Evolutionary conservation across 2,329 filamentous ascomycete species (phyloP).

Genomic region (Trichoderma sp.): DNA sequence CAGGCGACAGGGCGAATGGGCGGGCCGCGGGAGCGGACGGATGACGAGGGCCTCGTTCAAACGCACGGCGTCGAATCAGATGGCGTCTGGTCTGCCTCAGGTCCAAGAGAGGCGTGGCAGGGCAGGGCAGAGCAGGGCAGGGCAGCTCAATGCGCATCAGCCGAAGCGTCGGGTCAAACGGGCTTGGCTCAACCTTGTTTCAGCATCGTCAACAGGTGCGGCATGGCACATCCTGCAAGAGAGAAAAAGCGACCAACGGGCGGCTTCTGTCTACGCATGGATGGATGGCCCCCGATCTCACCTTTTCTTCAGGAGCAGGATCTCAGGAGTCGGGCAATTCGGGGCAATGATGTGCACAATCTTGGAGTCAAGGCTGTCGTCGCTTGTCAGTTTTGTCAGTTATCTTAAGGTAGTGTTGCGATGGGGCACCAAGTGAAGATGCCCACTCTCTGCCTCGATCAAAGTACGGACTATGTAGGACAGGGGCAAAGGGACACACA

Average conservation of each 20-base stretch:
- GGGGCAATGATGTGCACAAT: too few species aligned
- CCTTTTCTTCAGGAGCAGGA: too few species aligned
- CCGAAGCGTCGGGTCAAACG: constrained; percentile 22
- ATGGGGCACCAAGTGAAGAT: too few species aligned
- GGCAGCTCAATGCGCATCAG: constrained; percentile 20
- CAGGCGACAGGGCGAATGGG: constrained; percentile 21
- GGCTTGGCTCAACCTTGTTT: constrained; percentile 27
- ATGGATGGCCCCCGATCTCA: not conserved
- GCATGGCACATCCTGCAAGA: constrained; percentile 3
- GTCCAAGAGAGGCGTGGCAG: too few species aligned
- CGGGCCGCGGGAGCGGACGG: constrained; percentile 2
- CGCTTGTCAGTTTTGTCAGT: too few species aligned
- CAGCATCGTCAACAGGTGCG: constrained; percentile 25
- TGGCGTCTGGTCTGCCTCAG: too few species aligned
- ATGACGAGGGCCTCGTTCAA: constrained; percentile 22
- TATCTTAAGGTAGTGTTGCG: too few species aligned
- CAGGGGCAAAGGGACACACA: not conserved
- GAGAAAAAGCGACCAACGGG: not conserved
- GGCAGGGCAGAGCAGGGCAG: too few species aligned
- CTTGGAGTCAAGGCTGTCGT: too few species aligned
- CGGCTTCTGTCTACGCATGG: not conserved
- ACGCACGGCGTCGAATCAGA: constrained; percentile 5
- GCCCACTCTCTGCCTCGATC: too few species aligned
- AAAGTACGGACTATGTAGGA: too few species aligned
- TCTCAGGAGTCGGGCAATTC: too few species aligned